Evolutionary conservation across 2,329 filamentous ascomycete species (phyloP), one percentile per base, ranked within the genome.

Genomic region (Incumbomyces delicatus): DNA sequence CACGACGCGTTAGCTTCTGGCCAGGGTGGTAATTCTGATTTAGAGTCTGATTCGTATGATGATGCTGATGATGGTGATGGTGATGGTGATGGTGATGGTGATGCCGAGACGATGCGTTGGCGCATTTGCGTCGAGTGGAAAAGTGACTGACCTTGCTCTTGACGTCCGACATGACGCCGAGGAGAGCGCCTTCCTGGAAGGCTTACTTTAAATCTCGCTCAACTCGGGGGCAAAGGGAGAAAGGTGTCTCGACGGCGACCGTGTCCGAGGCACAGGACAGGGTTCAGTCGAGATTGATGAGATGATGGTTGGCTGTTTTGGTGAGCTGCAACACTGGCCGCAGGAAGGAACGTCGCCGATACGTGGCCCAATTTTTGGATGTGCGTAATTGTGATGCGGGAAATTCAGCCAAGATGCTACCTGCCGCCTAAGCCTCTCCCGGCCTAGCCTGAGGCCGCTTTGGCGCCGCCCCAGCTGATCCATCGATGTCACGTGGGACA

Each of bases 141-240:
- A 32, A 39, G 41, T 46, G 35, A 55, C 68, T 59, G 65, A 73
- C 70, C 69, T 72, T 72, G 59, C 68, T 72, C 66, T 69, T 69
- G 64, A 73, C 67, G 67, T 72, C 70, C 60, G 65, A 58, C 70
- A 72, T 73, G 67, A 70, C 67, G 69, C 63, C 61, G 60, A 60
- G 61, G 66, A 61, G 61, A 63, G 63, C 62, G 67, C 69, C 70
- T 72, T 71, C 70, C 68, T 62, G 59, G 63, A 68, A 71, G 71
- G 70, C 68, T 66, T 62, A 63, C 63, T 63, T 62, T 61, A 65
- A 54, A 67, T 69, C 68, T 64, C 65, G 67, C 61, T 60, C 67
- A 70, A 67, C 66, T 67, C 64, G 65, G 37, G 41, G 34, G 32
- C 31, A 38, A 44, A 41, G 32, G 16, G 8, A 8, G 32, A 40